Conservation (phyloP, 495 filamentous ascomycete species). For the Trichoderma erinaceum region DNA sequence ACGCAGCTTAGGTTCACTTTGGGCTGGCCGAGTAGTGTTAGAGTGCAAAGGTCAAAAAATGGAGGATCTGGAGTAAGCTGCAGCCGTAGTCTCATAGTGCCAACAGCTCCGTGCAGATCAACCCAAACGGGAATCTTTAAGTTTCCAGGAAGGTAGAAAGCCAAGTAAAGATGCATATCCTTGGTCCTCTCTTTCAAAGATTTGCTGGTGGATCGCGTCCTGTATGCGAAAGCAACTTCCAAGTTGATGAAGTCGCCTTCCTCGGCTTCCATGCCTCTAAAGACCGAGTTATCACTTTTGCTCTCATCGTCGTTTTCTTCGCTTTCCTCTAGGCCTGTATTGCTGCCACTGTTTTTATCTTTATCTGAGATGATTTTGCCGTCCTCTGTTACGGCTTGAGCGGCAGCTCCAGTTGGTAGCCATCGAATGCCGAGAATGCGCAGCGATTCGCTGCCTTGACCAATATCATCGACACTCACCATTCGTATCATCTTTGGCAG, state of each 20-base stretch:
- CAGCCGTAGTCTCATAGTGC: constrained; percentile 74
- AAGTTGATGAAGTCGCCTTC: constrained; percentile 68
- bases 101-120: constrained; percentile 77
- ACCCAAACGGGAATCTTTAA: constrained; percentile 51
- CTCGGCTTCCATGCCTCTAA: constrained; percentile 65
- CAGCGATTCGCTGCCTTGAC: constrained; percentile 60
- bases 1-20: constrained; percentile 62
- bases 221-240: constrained; percentile 65
- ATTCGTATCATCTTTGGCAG: constrained; percentile 58
- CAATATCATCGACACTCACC: constrained; percentile 64
- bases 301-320: constrained; percentile 31
- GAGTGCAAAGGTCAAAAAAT: constrained; percentile 84
- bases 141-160: constrained; percentile 58
- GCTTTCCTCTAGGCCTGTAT: constrained; percentile 33
- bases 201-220: constrained; percentile 49
- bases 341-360: constrained; percentile 23
- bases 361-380: constrained; percentile 39
- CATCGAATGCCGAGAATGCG: constrained; percentile 59
- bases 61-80: constrained; percentile 84
- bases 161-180: constrained; percentile 62
- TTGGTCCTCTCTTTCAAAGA: constrained; percentile 55
- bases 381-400: constrained; percentile 48
- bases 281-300: constrained; percentile 37
- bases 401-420: constrained; percentile 60
- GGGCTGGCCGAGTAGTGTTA: constrained; percentile 88